Base-by-base conservation (phyloP, 1,284 basidiomycete species). In the Volvariella surrecta region DNA sequence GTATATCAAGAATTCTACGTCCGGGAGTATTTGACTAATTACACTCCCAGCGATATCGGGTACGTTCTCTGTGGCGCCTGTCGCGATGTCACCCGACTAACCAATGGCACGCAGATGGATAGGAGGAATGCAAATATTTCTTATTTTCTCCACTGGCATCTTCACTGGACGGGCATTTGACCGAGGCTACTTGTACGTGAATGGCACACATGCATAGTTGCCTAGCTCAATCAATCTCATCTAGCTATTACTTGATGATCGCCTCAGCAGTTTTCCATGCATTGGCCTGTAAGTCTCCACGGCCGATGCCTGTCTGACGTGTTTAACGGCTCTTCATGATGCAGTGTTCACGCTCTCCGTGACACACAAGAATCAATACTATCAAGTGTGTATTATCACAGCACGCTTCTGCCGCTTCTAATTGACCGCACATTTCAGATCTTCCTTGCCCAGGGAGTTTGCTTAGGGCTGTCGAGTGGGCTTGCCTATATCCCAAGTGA, bases 1-100 rank as follows among this genome's bases (percentile, higher is more conserved):
- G 59, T 62, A 35, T 64, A 61, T 48, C 60, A 64, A 55, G 61
- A 54, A 39, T 53, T 43, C 46, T 56, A 56, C 38, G 46, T 51
- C 30, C 57, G 46, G 39, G 24, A 52, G 17, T 55, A 52, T 37
- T 47, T 60, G 7, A 52, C 22, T 13, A 39, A 53, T 8, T 53
- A 54, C 22, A 52, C 47, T 28, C 53, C 58, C 2, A 54, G 55
- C 37, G 49, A 54, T 37, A 60, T 63, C 32, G 54, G 53, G 58
- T 62, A 38, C 8, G 48, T 43, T n/a, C n/a, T 6, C 17, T 20
- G 9, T 32, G 40, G 24, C 24, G 11, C 24, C 24, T 28, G 24
- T 6, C 11, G 11, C 11, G 6, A 6, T 28, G 6, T 11, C 6
- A 6, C 24, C 24, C 24, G 24, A 28, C n/a, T n/a, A 11, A 11